These are phyloP conservation scores for Nissolia schottii DNA, from an alignment of 306 rosid genomes.

Conservation along the genomic window DNA sequence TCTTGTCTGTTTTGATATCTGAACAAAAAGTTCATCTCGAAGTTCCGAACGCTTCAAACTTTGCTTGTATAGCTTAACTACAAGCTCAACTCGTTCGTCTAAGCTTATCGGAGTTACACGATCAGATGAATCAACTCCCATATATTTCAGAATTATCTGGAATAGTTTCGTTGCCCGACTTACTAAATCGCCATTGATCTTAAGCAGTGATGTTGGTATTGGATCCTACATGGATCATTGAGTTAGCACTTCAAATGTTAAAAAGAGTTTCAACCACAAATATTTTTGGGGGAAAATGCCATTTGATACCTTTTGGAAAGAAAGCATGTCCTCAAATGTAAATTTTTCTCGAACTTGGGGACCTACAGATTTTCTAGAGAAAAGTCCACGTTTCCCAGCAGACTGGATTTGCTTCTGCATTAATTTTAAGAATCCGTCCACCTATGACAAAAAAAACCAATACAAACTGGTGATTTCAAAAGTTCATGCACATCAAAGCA, in stretches of 20 bases:
- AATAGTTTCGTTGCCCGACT: slow-evolving; percentile 83
- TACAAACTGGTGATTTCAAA: background rate
- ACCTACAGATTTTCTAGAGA: slow-evolving; percentile 73
- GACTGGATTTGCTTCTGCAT: slow-evolving; percentile 98
- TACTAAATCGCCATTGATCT: slow-evolving; percentile 71
- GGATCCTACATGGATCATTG: slow-evolving; percentile 54
- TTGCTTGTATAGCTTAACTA: slow-evolving; percentile 86
- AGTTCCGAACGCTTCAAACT: slow-evolving; percentile 86
- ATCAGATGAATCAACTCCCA: slow-evolving; percentile 84
- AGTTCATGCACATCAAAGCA: background rate
- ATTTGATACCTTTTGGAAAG: slow-evolving; percentile 82
- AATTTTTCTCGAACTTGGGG: slow-evolving; percentile 69
- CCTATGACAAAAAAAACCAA: slow-evolving; percentile 40
- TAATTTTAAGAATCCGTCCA: slow-evolving; percentile 79
- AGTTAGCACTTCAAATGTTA: slow-evolving; percentile 1
- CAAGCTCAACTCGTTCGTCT: slow-evolving; percentile 79
- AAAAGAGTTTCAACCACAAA: background rate
- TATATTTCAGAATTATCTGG: slow-evolving; percentile 86
- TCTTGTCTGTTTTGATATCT: slow-evolving; percentile 91
- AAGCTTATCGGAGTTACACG: slow-evolving; percentile 54
- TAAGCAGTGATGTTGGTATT: slow-evolving; percentile 82
- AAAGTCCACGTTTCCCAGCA: slow-evolving; percentile 91
- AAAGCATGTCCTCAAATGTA: slow-evolving; percentile 92
- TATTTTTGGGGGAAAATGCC: background rate
- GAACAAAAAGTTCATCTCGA: slow-evolving; percentile 90